phyloP scores from a whole-genome alignment of 306 rosid species.

The Oemleria cerasiformis region DNA sequence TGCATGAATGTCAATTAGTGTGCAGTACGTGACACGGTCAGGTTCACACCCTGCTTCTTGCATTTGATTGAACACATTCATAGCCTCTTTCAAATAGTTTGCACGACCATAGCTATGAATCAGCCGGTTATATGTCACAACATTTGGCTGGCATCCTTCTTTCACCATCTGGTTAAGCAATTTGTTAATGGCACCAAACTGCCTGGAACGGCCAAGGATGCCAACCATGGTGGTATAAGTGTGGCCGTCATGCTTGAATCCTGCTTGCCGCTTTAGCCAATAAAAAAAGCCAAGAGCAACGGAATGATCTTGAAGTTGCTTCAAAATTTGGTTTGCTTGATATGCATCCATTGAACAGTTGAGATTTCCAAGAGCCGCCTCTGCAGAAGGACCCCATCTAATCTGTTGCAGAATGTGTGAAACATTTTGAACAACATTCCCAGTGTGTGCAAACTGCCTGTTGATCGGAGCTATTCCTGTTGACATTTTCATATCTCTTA shows the following conservation, averaged over 20 bases:
- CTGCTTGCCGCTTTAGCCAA: slow-evolving; percentile 71
- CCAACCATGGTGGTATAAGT: slow-evolving; percentile 97
- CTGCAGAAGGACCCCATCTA: slow-evolving; percentile 72
- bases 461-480: slow-evolving; percentile 36
- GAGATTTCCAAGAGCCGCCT: slow-evolving; percentile 64
- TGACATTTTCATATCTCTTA: slow-evolving; percentile 44
- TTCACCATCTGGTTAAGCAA: slow-evolving; percentile 76
- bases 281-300: slow-evolving; percentile 75
- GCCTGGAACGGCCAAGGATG: slow-evolving; percentile 83
- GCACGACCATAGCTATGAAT: slow-evolving; percentile 96
- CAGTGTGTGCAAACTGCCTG: slow-evolving; percentile 38
- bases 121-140: slow-evolving; percentile 85
- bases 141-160: slow-evolving; percentile 90
- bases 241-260: slow-evolving; percentile 84
- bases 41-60: slow-evolving; percentile 71
- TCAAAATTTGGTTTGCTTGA: slow-evolving; percentile 87
- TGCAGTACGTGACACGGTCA: slow-evolving; percentile 94
- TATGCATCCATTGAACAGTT: slow-evolving; percentile 62
- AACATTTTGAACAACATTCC: slow-evolving; percentile 54
- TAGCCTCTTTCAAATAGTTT: slow-evolving; percentile 80
- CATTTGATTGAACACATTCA: slow-evolving; percentile 75
- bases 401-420: slow-evolving; percentile 52
- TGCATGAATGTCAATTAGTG: slow-evolving; percentile 94
- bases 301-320: slow-evolving; percentile 70
- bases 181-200: slow-evolving; percentile 66